These are phyloP conservation scores for Leptographium radiaticola DNA, from an alignment of 2,329 filamentous ascomycete species.

Conservation along the genomic window DNA sequence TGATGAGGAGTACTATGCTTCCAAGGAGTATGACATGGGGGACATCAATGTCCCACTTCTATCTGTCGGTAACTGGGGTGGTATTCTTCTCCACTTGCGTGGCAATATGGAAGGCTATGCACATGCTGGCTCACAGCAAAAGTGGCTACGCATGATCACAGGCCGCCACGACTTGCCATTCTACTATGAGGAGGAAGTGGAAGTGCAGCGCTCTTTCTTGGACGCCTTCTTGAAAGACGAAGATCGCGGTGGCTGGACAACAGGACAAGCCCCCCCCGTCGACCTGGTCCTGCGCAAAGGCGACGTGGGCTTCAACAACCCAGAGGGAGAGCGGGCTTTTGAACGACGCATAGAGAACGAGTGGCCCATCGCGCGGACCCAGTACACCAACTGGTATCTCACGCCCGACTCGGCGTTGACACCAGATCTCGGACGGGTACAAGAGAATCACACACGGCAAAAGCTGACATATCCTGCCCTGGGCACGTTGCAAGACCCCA, in stretches of 20 bases:
- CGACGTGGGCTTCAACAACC: slow-evolving; percentile 53
- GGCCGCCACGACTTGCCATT: slow-evolving; percentile 61
- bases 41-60: slow-evolving; percentile 57
- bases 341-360: slow-evolving; percentile 41
- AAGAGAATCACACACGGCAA: neutral
- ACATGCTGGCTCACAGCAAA: slow-evolving; percentile 50
- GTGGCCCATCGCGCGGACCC: slow-evolving; percentile 55
- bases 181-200: slow-evolving; percentile 57
- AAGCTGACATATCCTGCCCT: slow-evolving; percentile 44
- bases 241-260: slow-evolving; percentile 47
- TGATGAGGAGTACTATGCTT: slow-evolving; percentile 51
- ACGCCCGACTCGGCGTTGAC: slow-evolving; percentile 30
- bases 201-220: slow-evolving; percentile 53
- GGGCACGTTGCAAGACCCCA: slow-evolving; percentile 36
- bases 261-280: slow-evolving; percentile 46
- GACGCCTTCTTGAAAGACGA: slow-evolving; percentile 59
- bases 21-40: slow-evolving; percentile 49
- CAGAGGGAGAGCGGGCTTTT: slow-evolving; percentile 50
- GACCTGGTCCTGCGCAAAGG: slow-evolving; percentile 50
- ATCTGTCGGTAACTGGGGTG: slow-evolving; percentile 58
- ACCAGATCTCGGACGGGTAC: slow-evolving; percentile 18
- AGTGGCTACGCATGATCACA: slow-evolving; percentile 57
- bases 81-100: slow-evolving; percentile 54
- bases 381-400: slow-evolving; percentile 50
- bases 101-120: slow-evolving; percentile 55